These are phyloP conservation scores for Sordariomycetes sp. DNA, from an alignment of 2,329 filamentous ascomycete species.

Conservation along the genomic window DNA sequence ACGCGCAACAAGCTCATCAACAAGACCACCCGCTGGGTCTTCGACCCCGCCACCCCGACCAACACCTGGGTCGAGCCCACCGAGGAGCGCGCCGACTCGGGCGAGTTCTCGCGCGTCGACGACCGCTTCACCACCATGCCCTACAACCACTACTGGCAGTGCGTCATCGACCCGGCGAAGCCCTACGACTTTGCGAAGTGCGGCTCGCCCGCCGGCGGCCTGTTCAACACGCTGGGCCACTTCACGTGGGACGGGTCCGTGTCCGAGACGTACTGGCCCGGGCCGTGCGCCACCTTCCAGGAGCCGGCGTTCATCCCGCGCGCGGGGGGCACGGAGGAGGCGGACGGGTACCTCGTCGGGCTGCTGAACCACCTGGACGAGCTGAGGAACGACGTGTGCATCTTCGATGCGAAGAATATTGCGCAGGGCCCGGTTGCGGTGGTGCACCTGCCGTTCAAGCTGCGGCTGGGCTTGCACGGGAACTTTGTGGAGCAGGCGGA, in stretches of 20 bases:
- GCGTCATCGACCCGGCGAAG: conserved; percentile 1
- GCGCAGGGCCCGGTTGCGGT: conserved; percentile 25
- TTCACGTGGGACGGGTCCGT: conserved; percentile 15
- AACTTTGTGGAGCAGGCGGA: conserved; percentile 30
- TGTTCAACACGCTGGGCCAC: conserved; percentile 23
- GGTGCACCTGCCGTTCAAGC: conserved; percentile 27
- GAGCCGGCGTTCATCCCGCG: conserved; percentile 30
- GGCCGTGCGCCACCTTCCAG: conserved; percentile 21
- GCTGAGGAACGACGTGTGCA: conserved; percentile 29
- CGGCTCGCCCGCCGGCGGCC: conserved; percentile 5
- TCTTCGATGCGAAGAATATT: conserved; percentile 28
- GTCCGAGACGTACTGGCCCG: conserved; percentile 20
- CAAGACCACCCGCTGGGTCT: conserved; percentile 5
- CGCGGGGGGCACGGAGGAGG: conserved; percentile 24
- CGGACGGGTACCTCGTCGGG: conserved; percentile 39
- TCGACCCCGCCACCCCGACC: conserved; percentile 14
- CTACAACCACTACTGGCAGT: conserved; percentile 4
- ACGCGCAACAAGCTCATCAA: neutral
- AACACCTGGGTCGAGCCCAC: conserved; percentile 23
- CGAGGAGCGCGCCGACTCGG: neutral
- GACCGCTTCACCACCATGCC: conserved; percentile 1
- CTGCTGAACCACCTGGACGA: conserved; percentile 33
- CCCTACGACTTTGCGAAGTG: conserved; percentile 2
- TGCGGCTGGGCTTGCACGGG: conserved; percentile 29
- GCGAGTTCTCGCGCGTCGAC: conserved; percentile 3